These are phyloP conservation scores for Nicotiana noctiflora DNA, from an alignment of 257 asterid species.

Conservation along the genomic window DNA sequence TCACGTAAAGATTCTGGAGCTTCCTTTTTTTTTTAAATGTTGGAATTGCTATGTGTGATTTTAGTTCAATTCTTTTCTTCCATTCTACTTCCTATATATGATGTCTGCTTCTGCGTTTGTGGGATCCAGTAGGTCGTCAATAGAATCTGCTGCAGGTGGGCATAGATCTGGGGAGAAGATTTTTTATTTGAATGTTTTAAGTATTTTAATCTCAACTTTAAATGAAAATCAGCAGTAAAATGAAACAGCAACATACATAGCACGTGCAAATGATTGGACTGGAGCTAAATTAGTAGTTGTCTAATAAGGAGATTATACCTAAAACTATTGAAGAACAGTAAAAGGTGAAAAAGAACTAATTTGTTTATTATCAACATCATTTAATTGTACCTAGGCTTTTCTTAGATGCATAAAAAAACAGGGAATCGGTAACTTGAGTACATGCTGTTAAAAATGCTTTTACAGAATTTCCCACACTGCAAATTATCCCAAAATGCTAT, in stretches of 20 bases:
- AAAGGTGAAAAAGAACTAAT: background rate
- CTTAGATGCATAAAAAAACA: background rate
- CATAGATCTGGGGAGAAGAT: background rate
- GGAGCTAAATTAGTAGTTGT: background rate
- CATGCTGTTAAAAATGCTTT: background rate
- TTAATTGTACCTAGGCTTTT: background rate
- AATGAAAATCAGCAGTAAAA: background rate
- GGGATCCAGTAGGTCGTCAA: background rate
- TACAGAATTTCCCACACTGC: background rate
- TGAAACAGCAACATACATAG: background rate
- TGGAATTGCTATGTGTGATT: background rate
- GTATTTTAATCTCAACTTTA: background rate
- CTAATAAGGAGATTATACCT: background rate
- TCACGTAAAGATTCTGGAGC: background rate
- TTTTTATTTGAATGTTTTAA: background rate
- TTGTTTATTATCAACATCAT: background rate
- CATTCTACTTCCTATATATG: background rate
- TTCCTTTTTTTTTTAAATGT: background rate
- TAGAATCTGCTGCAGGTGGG: background rate
- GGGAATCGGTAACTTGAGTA: background rate
- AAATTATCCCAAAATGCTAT: background rate
- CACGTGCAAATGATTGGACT: background rate
- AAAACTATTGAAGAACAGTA: background rate
- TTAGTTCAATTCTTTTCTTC: background rate
- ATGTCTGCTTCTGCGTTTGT: background rate